phyloP scores from a whole-genome alignment of 2,329 filamentous ascomycete genomes.

The Xylariaceae sp. region DNA sequence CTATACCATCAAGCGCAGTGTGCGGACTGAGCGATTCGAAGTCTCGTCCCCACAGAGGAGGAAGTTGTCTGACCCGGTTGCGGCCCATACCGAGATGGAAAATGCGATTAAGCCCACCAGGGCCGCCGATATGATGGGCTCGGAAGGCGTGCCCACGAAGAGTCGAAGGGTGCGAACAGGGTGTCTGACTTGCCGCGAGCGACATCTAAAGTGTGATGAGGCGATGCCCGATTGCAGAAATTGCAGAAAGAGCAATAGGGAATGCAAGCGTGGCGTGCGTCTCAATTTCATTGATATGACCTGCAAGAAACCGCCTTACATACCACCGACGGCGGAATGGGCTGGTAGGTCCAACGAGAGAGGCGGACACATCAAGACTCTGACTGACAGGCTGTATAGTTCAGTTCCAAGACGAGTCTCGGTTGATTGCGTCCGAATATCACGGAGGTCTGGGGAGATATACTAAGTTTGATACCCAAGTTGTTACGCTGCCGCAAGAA shows the following conservation, averaged over 20 bases:
- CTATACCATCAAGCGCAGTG: slow-evolving; percentile 21
- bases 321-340: slow-evolving; percentile 58
- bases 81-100: slow-evolving; percentile 9
- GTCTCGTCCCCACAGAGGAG: slow-evolving; percentile 20
- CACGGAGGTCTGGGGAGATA: slow-evolving; percentile 71
- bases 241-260: slow-evolving; percentile 77
- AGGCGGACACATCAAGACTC: background rate
- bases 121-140: slow-evolving; percentile 16
- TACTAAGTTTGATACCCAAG: slow-evolving; percentile 41
- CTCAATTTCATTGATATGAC: slow-evolving; percentile 88
- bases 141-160: slow-evolving; percentile 38
- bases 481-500: slow-evolving; percentile 21
- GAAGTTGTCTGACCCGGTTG: slow-evolving; percentile 11
- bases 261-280: slow-evolving; percentile 78
- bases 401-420: slow-evolving; percentile 80
- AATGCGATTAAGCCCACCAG: slow-evolving; percentile 7
- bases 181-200: slow-evolving; percentile 81
- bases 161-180: slow-evolving; percentile 85
- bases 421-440: slow-evolving; percentile 86
- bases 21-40: slow-evolving; percentile 17
- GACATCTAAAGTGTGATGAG: slow-evolving; percentile 89
- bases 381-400: slow-evolving; percentile 36
- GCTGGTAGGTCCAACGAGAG: slow-evolving; percentile 35
- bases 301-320: slow-evolving; percentile 58
- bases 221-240: slow-evolving; percentile 59